Percentiles rank a stretch among this genome's conserved stretches.
Conservation (phyloP, 495 filamentous ascomycete species). For the Cenococcum geophilum region DNA sequence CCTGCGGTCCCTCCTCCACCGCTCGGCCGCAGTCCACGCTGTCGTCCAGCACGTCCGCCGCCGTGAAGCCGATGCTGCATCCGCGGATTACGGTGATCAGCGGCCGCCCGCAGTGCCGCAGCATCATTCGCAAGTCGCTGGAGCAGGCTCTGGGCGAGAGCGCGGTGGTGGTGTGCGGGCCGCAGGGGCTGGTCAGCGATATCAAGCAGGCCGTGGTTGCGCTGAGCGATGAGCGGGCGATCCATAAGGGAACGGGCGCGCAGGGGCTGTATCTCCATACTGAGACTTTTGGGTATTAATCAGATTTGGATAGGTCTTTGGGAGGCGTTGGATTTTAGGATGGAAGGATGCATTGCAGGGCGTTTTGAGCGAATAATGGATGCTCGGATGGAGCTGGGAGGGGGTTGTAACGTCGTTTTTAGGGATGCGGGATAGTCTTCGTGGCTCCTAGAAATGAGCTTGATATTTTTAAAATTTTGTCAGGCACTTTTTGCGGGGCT, state of each 20-base stretch:
- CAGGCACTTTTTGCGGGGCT: no score
- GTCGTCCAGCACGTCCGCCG: slow-evolving; percentile 12
- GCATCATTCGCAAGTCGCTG: slow-evolving; percentile 50
- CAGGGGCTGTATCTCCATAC: slow-evolving; percentile 60
- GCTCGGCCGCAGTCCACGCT: slow-evolving; percentile 10
- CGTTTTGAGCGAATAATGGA: not conserved
- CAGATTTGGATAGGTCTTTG: not conserved
- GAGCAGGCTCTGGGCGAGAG: slow-evolving; percentile 77
- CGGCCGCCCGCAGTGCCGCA: slow-evolving; percentile 43
- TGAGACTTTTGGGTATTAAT: slow-evolving; percentile 40
- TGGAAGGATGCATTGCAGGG: not conserved
- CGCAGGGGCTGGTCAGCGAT: slow-evolving; percentile 56
- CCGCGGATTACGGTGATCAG: slow-evolving; percentile 32
- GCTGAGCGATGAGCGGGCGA: slow-evolving; percentile 76
- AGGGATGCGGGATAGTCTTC: no score
- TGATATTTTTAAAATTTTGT: no score
- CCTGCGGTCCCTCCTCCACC: slow-evolving; percentile 27
- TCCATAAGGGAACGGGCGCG: slow-evolving; percentile 86
- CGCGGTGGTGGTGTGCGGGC: slow-evolving; percentile 77
- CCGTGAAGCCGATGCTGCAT: slow-evolving; percentile 25
- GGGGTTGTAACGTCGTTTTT: no score
- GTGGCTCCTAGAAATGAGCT: not conserved
- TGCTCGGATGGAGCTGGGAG: no score
- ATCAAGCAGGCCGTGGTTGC: slow-evolving; percentile 61
- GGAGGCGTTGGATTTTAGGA: not conserved